Evolutionary conservation across 495 filamentous ascomycete genomes (phyloP).

Genomic region (Tetracladium setigerum): DNA sequence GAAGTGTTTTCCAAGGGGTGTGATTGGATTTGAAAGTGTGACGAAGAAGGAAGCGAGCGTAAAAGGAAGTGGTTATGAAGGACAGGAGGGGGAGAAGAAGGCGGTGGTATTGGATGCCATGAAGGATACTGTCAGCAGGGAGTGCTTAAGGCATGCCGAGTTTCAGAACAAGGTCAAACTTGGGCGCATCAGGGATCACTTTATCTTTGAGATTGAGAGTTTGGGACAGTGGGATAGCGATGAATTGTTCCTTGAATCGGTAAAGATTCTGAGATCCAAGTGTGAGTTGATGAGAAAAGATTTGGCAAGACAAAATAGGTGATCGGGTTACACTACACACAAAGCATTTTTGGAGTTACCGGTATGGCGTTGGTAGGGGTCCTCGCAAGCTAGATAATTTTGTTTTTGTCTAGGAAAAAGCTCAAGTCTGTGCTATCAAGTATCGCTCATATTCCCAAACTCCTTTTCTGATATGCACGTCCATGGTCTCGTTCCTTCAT

Average conservation of each 20-base stretch:
- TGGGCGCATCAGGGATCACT: conserved; percentile 84
- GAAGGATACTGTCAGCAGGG: conserved; percentile 88
- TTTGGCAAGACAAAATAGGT: conserved; percentile 28
- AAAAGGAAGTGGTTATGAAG: conserved; percentile 60
- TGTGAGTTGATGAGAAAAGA: conserved; percentile 55
- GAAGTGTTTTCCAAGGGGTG: conserved; percentile 82
- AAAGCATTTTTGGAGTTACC: conserved; percentile 16
- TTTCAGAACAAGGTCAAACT: conserved; percentile 94
- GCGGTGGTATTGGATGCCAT: conserved; percentile 78
- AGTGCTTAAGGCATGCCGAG: conserved; percentile 85
- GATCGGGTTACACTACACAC: not conserved
- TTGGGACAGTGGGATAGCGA: conserved; percentile 90
- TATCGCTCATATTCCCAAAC: conserved; percentile 3
- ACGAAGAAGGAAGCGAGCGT: conserved; percentile 55
- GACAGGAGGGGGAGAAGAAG: conserved; percentile 66
- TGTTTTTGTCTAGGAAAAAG: conserved; percentile 1
- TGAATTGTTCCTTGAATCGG: conserved; percentile 79
- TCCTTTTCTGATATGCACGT: not conserved
- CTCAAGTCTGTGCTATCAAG: not conserved
- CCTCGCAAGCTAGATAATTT: conserved; percentile 5
- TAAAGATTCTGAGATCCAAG: conserved; percentile 78
- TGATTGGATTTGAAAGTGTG: conserved; percentile 72
- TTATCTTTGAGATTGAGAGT: conserved; percentile 94
- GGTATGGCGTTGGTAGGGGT: conserved; percentile 17
- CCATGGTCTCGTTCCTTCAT: not conserved